Base-by-base conservation (phyloP, 352 stramenopile genomes). In the Phytophthora sp. region DNA sequence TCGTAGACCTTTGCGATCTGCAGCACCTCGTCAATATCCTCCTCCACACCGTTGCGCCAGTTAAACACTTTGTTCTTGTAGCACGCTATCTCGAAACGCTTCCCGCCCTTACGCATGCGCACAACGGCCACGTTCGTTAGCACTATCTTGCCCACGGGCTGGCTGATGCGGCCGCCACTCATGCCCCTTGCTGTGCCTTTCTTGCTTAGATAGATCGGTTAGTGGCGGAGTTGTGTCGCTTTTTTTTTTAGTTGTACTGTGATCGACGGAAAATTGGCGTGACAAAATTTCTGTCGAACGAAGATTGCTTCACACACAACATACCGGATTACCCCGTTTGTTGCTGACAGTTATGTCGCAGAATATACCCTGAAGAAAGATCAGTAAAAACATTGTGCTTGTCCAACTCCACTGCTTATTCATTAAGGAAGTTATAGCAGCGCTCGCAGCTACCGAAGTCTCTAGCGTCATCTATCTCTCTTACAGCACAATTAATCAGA, bases 1-100 rank as follows among this genome's bases (percentile, higher is more conserved):
- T 97, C 91, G 77, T 99, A 99, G 39, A 99, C 91, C 42, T 90
- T 93, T 38, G 89, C 89, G 63, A 98, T 99, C 84, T 99, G 97
- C 26, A 99, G 84, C 33, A 99, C 97, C 82, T 99, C 97, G 55
- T 96, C 93, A 38, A 99, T 88, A 82, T 99, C 97, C 45, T 89
- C 98, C 79, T 99, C 97, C 31, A 99, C 89, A 52, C 97, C 95
- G 75, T 98, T 98, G 54, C 98, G 90, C 88, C 97, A 99, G 81
- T 99, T 98, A 26, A 99, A 81, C 27, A 98, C 95, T 77, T 99
- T 99, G 88, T 99, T 99, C 62, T 96, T 95, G 82, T 99, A 99
- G 75, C 96, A 99, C 12, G 98, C 98, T 52, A 99, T 97, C 79
- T 99, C 98, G 74, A 99, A 99, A 39, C 96, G 88, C 71, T 99